Evolutionary conservation across 2,329 filamentous ascomycete genomes (phyloP).

Genomic region (Claviceps spartinae): DNA sequence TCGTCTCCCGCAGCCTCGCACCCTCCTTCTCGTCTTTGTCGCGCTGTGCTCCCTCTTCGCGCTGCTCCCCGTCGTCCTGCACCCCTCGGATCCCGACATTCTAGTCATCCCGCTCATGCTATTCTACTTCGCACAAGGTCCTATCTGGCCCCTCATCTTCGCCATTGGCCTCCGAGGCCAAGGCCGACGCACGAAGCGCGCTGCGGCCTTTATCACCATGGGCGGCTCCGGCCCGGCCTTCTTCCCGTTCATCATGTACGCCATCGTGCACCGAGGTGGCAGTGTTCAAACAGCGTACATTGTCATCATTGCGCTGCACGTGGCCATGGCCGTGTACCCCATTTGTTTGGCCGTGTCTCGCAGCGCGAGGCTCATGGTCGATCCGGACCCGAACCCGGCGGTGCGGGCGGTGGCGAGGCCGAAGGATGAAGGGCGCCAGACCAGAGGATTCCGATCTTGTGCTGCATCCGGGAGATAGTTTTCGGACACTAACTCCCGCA

Average conservation of each 20-base stretch:
- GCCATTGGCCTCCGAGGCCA: constrained; percentile 68
- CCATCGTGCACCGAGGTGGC: constrained; percentile 45
- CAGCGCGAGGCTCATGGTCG: constrained; percentile 33
- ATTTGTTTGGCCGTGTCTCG: constrained; percentile 32
- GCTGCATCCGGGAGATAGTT: constrained; percentile 9
- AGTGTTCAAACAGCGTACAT: constrained; percentile 50
- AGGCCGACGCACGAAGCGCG: constrained; percentile 67
- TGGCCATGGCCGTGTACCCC: constrained; percentile 33
- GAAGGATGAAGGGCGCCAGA: constrained; percentile 13
- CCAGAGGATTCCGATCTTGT: constrained; percentile 5
- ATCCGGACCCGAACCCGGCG: constrained; percentile 14
- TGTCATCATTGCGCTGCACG: constrained; percentile 43
- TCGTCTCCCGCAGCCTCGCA: constrained; percentile 49
- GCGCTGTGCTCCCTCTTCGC: constrained; percentile 45
- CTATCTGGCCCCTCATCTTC: constrained; percentile 72
- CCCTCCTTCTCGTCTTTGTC: constrained; percentile 52
- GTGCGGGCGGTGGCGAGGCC: constrained; percentile 9
- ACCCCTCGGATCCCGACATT: constrained; percentile 30
- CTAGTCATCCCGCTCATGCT: constrained; percentile 49
- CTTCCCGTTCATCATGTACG: constrained; percentile 63
- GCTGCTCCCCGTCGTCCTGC: constrained; percentile 32
- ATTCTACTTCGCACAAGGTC: constrained; percentile 70
- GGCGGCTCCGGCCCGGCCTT: constrained; percentile 60
- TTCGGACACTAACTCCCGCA: constrained; percentile 8
- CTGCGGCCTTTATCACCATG: constrained; percentile 64